Conservation (phyloP, 179 eudicot species). For the Beta corolliflora region DNA sequence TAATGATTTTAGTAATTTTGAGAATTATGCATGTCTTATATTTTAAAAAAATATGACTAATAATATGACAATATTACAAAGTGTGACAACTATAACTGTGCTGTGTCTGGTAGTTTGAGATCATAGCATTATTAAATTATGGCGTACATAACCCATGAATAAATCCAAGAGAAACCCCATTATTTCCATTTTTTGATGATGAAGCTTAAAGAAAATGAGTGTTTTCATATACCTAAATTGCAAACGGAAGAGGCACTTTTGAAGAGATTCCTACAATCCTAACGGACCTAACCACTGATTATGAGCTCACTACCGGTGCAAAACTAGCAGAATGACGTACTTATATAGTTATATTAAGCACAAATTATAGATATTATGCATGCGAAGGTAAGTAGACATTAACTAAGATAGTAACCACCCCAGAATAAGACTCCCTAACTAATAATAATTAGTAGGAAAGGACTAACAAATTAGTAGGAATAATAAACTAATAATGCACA, state of each 20-base stretch:
- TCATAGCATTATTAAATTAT: too few species aligned
- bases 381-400: not conserved
- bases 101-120: too few species aligned
- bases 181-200: not conserved
- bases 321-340: slow-evolving; percentile 4
- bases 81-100: too few species aligned
- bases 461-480: not conserved
- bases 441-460: not conserved
- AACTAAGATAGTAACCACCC: slow-evolving; percentile 24
- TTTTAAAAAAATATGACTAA: too few species aligned
- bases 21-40: too few species aligned
- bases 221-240: not conserved
- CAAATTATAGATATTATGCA: not conserved
- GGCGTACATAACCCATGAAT: not conserved
- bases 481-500: not conserved
- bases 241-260: not conserved
- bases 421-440: slow-evolving; percentile 10
- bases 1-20: too few species aligned
- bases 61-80: too few species aligned
- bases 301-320: not conserved
- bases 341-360: not conserved
- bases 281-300: not conserved
- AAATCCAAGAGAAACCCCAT: not conserved
- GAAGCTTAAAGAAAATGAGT: not conserved
- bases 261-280: slow-evolving; percentile 3